Percentiles rank a stretch among this genome's conserved stretches.
Evolutionary conservation across 1,284 basidiomycete species (phyloP).

Genomic region (Schizophyllum commune): DNA sequence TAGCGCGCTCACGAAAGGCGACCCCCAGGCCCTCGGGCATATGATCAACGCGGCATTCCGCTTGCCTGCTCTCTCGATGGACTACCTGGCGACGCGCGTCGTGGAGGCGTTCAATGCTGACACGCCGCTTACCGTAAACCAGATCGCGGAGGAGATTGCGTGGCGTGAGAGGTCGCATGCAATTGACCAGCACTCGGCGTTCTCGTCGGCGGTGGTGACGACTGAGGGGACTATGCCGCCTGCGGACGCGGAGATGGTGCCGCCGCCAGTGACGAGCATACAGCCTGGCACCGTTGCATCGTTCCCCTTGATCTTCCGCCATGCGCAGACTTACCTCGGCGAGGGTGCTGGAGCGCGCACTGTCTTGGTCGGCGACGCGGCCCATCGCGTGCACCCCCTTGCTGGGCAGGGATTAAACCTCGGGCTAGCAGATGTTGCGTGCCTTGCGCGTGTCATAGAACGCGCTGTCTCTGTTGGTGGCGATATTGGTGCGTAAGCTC

Average conservation of each 20-base stretch:
- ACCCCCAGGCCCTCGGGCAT: constrained; percentile 55
- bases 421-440: constrained; percentile 81
- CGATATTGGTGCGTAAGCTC: constrained; percentile 62
- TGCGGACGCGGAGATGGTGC: constrained; percentile 54
- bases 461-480: constrained; percentile 52
- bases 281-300: constrained; percentile 78
- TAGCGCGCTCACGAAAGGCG: constrained; percentile 61
- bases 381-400: constrained; percentile 94
- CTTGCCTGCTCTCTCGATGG: constrained; percentile 71
- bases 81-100: constrained; percentile 59
- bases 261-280: constrained; percentile 69
- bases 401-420: constrained; percentile 96
- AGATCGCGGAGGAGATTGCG: constrained; percentile 50
- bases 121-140: constrained; percentile 32
- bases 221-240: constrained; percentile 48
- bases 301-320: constrained; percentile 86
- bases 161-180: constrained; percentile 65
- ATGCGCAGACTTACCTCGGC: constrained; percentile 85
- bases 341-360: constrained; percentile 62
- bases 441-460: constrained; percentile 58
- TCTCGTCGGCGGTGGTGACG: constrained; percentile 37
- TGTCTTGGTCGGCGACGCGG: constrained; percentile 92
- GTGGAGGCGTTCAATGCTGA: constrained; percentile 44
- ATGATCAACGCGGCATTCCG: constrained; percentile 94
- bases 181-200: constrained; percentile 54